phyloP scores from a whole-genome alignment of 805 yeast species.

The Yarrowia osloensis region DNA sequence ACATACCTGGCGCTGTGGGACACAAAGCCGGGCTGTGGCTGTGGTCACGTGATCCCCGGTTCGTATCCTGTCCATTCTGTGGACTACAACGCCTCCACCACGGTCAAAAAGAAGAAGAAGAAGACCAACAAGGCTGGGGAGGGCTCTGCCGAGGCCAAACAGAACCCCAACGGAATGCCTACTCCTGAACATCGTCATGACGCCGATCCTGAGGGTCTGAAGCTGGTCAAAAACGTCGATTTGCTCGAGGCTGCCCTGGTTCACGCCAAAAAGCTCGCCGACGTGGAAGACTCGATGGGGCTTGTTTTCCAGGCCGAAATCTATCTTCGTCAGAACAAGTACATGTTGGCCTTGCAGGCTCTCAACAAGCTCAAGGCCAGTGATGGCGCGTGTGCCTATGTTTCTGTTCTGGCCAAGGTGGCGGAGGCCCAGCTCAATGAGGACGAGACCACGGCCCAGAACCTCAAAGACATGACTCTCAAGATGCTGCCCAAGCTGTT shows the following conservation, averaged over 20 bases:
- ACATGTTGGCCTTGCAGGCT: constrained; percentile 55
- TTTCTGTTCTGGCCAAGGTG: constrained; percentile 42
- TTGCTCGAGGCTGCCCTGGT: constrained; percentile 38
- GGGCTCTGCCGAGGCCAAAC: constrained; percentile 47
- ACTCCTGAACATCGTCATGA: constrained; percentile 47
- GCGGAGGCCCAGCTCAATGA: constrained; percentile 42
- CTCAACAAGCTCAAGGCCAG: constrained; percentile 47
- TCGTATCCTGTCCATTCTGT: constrained; percentile 41
- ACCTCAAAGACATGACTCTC: constrained; percentile 42
- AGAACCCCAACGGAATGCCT: constrained; percentile 47
- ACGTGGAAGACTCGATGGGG: constrained; percentile 20
- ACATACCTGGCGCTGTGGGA: constrained; percentile 52
- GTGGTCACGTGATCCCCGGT: constrained; percentile 28
- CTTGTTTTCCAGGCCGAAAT: constrained; percentile 38
- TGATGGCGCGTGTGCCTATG: constrained; percentile 44
- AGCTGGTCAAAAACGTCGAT: constrained; percentile 40
- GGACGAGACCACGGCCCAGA: constrained; percentile 49
- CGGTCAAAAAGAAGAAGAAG: constrained; percentile 48
- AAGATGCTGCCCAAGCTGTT: constrained; percentile 33
- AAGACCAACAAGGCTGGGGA: constrained; percentile 35
- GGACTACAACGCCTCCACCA: constrained; percentile 49
- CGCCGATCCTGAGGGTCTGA: constrained; percentile 47
- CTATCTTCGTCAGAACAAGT: constrained; percentile 51
- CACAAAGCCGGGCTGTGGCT: constrained; percentile 31
- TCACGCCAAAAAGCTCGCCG: constrained; percentile 51